phyloP scores from a whole-genome alignment of 495 filamentous ascomycete genomes.

The Trichoderma orchidacearum region DNA sequence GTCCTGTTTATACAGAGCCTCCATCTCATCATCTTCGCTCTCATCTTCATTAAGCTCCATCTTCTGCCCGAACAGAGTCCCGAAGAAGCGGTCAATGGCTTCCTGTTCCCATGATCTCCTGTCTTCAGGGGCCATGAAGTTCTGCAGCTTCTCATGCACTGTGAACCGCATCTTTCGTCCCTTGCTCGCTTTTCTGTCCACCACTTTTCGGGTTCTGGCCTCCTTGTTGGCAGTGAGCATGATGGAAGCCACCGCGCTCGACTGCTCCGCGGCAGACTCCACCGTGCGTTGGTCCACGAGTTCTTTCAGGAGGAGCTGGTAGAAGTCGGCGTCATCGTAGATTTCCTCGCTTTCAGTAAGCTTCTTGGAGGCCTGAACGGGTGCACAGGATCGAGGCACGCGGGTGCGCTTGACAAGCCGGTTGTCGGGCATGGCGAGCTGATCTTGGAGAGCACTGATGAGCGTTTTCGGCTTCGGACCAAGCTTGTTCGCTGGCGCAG shows the following conservation, averaged over 20 bases:
- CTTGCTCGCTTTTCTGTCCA: conserved; percentile 92
- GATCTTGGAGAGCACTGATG: conserved; percentile 57
- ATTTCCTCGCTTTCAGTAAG: conserved; percentile 39
- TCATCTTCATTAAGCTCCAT: conserved; percentile 59
- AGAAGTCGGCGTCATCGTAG: conserved; percentile 91
- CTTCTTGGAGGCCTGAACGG: conserved; percentile 42
- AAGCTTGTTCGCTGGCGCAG: conserved; percentile 35
- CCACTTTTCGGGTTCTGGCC: conserved; percentile 64
- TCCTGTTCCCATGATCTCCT: conserved; percentile 59
- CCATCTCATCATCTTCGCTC: conserved; percentile 37
- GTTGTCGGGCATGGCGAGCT: conserved; percentile 48
- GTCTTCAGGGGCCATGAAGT: conserved; percentile 94
- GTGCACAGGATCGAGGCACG: conserved; percentile 59
- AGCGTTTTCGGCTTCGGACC: conserved; percentile 47
- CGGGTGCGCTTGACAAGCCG: conserved; percentile 54
- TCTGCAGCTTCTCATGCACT: conserved; percentile 92
- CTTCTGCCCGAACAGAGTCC: conserved; percentile 72
- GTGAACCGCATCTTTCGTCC: conserved; percentile 85
- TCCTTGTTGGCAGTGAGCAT: conserved; percentile 58
- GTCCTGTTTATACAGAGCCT: conserved; percentile 44
- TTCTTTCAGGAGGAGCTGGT: conserved; percentile 80
- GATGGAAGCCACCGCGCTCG: conserved; percentile 27
- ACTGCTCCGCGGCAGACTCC: conserved; percentile 33
- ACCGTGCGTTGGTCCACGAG: conserved; percentile 74
- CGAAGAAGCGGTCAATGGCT: conserved; percentile 79